Evolutionary conservation across 208 protist genomes (phyloP), one percentile per base, ranked within the genome.

Genomic region (Leishmania braziliensis): DNA sequence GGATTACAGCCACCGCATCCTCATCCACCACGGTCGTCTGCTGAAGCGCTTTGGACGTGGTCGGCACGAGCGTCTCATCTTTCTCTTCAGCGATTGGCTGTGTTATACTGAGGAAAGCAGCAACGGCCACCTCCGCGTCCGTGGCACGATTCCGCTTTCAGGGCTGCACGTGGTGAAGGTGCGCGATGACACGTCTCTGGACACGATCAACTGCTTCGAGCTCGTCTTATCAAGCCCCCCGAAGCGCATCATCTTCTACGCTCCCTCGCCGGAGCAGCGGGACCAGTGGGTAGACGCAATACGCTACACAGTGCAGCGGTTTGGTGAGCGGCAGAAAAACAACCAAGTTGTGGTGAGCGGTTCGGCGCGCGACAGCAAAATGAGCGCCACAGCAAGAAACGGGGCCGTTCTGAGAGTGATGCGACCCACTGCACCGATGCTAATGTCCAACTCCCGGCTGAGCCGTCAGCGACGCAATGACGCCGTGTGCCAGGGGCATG

Each of bases 71-170:
- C 89, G 92, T 8, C 84, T 98, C 1, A 68, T 93, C 75, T 93
- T 98, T 77, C 81, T 96, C 71, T 98, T 98, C 86, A 94, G 80
- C 76, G 92, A 96, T 83, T 93, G 84, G 79, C 75, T 95, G 54
- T 95, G 91, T 81, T 96, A 95, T 79, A 91, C 85, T n/a, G 92
- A 96, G 79, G 95, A 96, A 80, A 79, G 89, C n/a, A 81, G 81
- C 71, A 92, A 84, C 75, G 90, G 91, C 12, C 87, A 90, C 1
- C 83, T 96, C 79, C 88, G 87, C 8, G 85, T 95, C 65, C 85
- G 91, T n/a, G 91, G 88, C n/a, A 87, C 88, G 16, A 89, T 96
- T 53, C 83, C 89, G 23, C 86, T 98, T 16, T 78, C 87, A 18
- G 72, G 53, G 5, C 73, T 95, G 63, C 84, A 85, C 51, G 89